Evolutionary conservation across 306 rosid genomes (phyloP).

Genomic region (Fagus sylvatica): DNA sequence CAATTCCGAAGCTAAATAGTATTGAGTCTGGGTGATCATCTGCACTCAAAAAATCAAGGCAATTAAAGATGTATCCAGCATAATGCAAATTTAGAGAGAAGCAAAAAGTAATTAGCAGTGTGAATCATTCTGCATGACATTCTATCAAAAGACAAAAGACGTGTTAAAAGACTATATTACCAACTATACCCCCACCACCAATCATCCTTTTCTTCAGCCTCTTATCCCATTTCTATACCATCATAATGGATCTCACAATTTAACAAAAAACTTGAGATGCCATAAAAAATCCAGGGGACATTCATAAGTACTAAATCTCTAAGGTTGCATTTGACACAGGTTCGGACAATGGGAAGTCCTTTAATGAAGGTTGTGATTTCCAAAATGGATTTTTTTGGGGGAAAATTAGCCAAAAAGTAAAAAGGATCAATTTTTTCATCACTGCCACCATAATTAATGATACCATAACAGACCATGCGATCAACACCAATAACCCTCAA

Average conservation of each 20-base stretch:
- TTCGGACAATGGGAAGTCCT: background rate
- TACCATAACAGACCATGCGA: background rate
- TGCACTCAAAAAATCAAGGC: conserved; percentile 36
- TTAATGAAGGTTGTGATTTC: background rate
- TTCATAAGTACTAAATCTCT: background rate
- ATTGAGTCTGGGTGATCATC: conserved; percentile 48
- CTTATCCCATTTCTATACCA: background rate
- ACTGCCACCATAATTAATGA: background rate
- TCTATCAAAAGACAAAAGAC: background rate
- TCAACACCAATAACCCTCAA: background rate
- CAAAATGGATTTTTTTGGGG: background rate
- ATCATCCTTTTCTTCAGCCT: background rate
- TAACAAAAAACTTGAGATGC: background rate
- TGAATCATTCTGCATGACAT: conserved; percentile 11
- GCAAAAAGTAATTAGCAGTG: conserved; percentile 12
- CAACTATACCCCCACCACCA: background rate
- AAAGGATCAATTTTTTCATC: background rate
- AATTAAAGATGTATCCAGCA: conserved; percentile 8
- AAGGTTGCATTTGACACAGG: background rate
- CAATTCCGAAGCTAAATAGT: conserved; percentile 61
- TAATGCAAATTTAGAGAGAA: conserved; percentile 11
- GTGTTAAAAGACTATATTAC: background rate
- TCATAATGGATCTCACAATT: background rate
- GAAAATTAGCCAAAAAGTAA: background rate
- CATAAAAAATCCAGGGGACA: background rate